phyloP scores from a whole-genome alignment of 2,329 filamentous ascomycete genomes.

The Paraconiothyrium brasiliense region DNA sequence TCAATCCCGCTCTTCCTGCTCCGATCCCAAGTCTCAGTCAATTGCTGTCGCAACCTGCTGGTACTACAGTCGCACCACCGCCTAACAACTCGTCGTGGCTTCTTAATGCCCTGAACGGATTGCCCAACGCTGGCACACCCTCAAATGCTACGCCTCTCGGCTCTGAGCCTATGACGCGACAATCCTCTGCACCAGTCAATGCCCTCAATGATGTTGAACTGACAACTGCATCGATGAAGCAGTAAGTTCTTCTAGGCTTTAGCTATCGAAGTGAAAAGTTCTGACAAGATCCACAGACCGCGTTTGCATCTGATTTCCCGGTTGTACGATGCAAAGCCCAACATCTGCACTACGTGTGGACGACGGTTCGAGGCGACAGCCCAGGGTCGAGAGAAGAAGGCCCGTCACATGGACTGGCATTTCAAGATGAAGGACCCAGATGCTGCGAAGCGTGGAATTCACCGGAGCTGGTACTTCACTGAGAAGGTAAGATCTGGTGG shows the following conservation, averaged over 20 bases:
- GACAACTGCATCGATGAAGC: conserved; percentile 75
- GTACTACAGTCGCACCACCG: conserved; percentile 27
- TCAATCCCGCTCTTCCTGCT: conserved; percentile 27
- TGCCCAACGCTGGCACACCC: conserved; percentile 34
- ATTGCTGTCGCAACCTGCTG: conserved; percentile 27
- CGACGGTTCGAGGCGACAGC: conserved; percentile 82
- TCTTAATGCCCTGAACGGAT: conserved; percentile 41
- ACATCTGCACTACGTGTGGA: conserved; percentile 91
- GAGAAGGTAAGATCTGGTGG: conserved; percentile 70
- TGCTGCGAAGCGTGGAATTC: conserved; percentile 83
- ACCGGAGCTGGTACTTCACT: conserved; percentile 94
- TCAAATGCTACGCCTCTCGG: conserved; percentile 37
- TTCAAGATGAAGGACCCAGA: conserved; percentile 93
- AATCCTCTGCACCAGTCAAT: conserved; percentile 47
- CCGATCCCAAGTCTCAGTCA: conserved; percentile 26
- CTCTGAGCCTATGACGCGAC: conserved; percentile 38
- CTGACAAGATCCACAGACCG: conserved; percentile 60
- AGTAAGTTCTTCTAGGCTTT: conserved; percentile 58
- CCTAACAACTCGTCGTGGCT: conserved; percentile 38
- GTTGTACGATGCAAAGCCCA: conserved; percentile 83
- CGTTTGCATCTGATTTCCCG: conserved; percentile 77
- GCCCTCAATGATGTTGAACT: conserved; percentile 65
- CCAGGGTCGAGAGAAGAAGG: conserved; percentile 85
- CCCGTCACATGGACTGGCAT: conserved; percentile 96
- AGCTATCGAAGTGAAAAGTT: conserved; percentile 23